These are phyloP conservation scores for Solanum etuberosum DNA, from an alignment of 257 asterid genomes.

Conservation along the genomic window DNA sequence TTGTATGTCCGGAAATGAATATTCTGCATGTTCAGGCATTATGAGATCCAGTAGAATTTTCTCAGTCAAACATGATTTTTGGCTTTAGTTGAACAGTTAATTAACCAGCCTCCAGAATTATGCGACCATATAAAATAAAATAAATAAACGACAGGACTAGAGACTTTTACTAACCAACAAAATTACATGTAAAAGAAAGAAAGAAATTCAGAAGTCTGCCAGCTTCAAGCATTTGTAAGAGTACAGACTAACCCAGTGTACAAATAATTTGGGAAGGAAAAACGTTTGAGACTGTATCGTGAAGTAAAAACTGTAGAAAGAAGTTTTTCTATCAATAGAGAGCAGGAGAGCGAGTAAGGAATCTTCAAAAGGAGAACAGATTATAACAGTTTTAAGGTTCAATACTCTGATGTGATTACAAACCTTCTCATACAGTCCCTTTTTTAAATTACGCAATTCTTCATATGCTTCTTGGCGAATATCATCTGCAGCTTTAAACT, in stretches of 20 bases:
- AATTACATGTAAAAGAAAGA: not conserved
- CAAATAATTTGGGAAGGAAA: not conserved
- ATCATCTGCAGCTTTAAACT: conserved; percentile 67
- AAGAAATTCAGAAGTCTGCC: not conserved
- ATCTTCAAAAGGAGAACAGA: not conserved
- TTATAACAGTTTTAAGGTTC: not conserved
- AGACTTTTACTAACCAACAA: not conserved
- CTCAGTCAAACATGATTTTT: not conserved
- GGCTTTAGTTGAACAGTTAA: not conserved
- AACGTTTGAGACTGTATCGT: not conserved
- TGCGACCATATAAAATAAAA: not conserved
- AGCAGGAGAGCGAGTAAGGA: not conserved
- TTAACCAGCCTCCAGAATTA: not conserved
- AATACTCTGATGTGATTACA: not conserved
- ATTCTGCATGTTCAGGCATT: conserved; percentile 46
- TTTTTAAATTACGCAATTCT: conserved; percentile 50
- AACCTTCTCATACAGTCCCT: conserved; percentile 62
- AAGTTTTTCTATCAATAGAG: not conserved
- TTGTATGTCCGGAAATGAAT: conserved; percentile 49
- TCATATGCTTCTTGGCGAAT: conserved; percentile 77
- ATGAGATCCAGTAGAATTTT: not conserved
- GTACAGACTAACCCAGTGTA: not conserved
- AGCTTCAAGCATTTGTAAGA: not conserved
- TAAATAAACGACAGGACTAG: not conserved
- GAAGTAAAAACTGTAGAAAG: not conserved